These are phyloP conservation scores for Ilyonectria sp. DNA, from an alignment of 2,329 filamentous ascomycete species.

Conservation along the genomic window DNA sequence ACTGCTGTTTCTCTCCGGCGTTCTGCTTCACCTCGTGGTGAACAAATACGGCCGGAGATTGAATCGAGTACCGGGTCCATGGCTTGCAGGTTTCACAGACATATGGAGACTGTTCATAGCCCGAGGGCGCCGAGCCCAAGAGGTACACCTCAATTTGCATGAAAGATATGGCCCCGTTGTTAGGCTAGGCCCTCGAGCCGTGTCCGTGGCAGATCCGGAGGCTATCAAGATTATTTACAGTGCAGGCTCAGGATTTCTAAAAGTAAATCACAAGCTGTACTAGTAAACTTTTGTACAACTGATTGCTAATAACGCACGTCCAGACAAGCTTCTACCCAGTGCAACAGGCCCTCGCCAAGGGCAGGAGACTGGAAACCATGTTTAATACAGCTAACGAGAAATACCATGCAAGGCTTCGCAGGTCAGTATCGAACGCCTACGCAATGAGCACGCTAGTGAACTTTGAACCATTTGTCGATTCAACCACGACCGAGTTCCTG, in stretches of 20 bases:
- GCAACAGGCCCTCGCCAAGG: constrained; percentile 49
- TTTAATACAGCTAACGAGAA: constrained; percentile 58
- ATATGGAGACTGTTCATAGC: constrained; percentile 30
- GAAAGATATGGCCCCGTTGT: constrained; percentile 30
- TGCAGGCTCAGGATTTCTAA: background rate
- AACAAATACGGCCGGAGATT: background rate
- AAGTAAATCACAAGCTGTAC: background rate
- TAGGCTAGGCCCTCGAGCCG: constrained; percentile 25
- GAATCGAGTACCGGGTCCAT: constrained; percentile 21
- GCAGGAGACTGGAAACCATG: constrained; percentile 47
- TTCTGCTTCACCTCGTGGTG: background rate
- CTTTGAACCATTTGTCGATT: constrained; percentile 56
- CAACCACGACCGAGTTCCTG: constrained; percentile 40
- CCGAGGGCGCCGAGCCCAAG: constrained; percentile 29
- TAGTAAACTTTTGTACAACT: background rate
- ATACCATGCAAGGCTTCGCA: constrained; percentile 58
- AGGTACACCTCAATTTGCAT: constrained; percentile 31
- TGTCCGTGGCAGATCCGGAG: constrained; percentile 21
- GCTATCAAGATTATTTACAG: background rate
- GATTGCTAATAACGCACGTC: background rate
- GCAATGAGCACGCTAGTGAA: constrained; percentile 58
- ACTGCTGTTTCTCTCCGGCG: background rate
- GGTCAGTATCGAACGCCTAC: constrained; percentile 56
- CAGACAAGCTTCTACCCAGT: constrained; percentile 49
- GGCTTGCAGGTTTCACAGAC: constrained; percentile 29